phyloP scores from a whole-genome alignment of 1,139 yeast genomes.

The Pichia terricola region DNA sequence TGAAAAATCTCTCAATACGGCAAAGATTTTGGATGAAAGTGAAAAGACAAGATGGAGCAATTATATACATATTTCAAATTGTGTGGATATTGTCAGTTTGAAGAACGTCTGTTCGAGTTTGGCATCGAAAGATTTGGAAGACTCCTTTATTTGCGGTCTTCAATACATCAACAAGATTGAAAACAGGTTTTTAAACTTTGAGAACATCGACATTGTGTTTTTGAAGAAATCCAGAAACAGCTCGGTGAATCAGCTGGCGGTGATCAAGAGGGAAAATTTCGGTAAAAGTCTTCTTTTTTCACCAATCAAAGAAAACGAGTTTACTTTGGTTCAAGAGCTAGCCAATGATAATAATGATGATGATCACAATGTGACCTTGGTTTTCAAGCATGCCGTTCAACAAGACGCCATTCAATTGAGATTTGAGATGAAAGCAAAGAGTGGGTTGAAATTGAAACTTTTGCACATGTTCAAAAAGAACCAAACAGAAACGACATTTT shows the following conservation, averaged over 20 bases:
- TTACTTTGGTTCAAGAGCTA: too few relatives aligned
- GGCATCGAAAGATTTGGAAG: constrained; percentile 4
- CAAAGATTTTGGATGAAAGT: constrained; percentile 14
- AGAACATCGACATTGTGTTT: constrained; percentile 13
- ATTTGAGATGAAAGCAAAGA: constrained; percentile 4
- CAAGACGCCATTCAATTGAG: constrained; percentile 16
- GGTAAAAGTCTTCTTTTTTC: constrained; percentile 30
- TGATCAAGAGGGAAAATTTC: constrained; percentile 16
- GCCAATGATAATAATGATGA: constrained; percentile 10
- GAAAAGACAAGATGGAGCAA: constrained; percentile 14
- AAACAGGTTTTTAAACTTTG: constrained; percentile 16
- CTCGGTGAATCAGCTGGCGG: constrained; percentile 16
- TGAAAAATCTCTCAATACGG: constrained; percentile 10
- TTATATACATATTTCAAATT: constrained; percentile 12
- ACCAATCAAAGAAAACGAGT: constrained; percentile 25
- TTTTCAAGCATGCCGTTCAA: constrained; percentile 14
- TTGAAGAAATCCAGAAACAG: constrained; percentile 3
- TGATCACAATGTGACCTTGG: constrained; percentile 7
- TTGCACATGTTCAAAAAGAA: too few relatives aligned
- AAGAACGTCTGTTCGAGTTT: constrained; percentile 15
- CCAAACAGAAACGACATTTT: too few relatives aligned
- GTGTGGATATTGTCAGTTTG: constrained; percentile 18
- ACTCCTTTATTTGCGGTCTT: constrained; percentile 13
- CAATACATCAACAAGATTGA: constrained; percentile 17
- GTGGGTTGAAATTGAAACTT: constrained; percentile 1